Base-by-base conservation (phyloP, 2,329 filamentous ascomycete species). In the Escovopsis sp. region DNA sequence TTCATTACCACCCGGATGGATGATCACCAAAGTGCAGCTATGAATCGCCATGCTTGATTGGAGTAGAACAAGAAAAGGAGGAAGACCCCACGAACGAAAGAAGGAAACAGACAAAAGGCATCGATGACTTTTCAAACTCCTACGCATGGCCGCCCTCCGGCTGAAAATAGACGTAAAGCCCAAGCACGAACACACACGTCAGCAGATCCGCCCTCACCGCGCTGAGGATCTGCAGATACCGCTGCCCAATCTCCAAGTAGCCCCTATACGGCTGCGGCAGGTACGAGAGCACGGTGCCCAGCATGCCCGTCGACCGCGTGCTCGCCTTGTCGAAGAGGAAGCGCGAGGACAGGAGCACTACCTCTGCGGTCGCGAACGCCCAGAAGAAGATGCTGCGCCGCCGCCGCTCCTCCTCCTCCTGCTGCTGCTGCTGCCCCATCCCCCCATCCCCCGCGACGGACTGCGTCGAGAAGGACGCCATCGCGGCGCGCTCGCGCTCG, bases 331-430 rank as follows among this genome's bases (percentile, higher is more conserved):
- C 81, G 40, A 85, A 54, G 50, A 86, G 76, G 56, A 81, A 84
- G 20, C 83, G 68, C 27, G 74, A 78, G 2, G 76, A 81, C 48
- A 89, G 74, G 47, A 89, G 65, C 41, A 84, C 57, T 10, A 84
- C 70, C 63, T 91, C 83, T 29, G 76, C 79, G 0, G 83, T 85
- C 6, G 82, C 79, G 56, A 89, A 91, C n/a, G 83, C 71, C 66
- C 79, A 85, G 60, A 89, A 87, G 60, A 87, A 80, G 16, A 61
- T 40, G 37, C 47, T 52, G 48, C 55, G 59, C 35, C 53, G 57
- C 39, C 50, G 56, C 44, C 60, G 57, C 16, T 55, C 45, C 34
- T 57, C 56, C 11, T 53, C 48, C 37, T 54, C 56, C 12, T 46
- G 42, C 8, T 44, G 48, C 11, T 55, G 50, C 32, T n/a, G n/a